Conservation (phyloP, 306 rosid species). For the Lithocarpus polystachyus region DNA sequence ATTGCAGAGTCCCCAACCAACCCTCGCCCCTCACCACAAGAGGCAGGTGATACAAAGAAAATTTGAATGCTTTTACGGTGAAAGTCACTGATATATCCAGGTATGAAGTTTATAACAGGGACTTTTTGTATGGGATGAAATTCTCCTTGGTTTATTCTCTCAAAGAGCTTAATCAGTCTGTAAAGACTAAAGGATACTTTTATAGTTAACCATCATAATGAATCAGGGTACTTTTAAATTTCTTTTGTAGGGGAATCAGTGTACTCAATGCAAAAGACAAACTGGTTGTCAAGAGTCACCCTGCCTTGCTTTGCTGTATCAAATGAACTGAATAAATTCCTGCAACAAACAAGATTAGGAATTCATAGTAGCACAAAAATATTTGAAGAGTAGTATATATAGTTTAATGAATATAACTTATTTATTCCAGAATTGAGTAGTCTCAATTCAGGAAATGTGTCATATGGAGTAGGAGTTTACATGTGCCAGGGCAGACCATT, state of each 20-base stretch:
- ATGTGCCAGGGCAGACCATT: neutral
- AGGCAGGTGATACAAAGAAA: neutral
- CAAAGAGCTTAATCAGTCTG: neutral
- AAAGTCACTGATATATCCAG: neutral
- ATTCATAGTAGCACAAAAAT: neutral
- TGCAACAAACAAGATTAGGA: slow-evolving; percentile 32
- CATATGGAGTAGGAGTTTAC: neutral
- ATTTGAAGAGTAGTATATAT: too few relatives aligned
- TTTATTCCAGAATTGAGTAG: neutral
- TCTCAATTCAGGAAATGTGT: neutral
- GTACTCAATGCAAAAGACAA: slow-evolving; percentile 83
- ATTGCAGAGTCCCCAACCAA: neutral
- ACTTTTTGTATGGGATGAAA: neutral
- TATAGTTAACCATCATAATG: neutral
- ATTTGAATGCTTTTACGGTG: neutral
- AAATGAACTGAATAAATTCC: slow-evolving; percentile 83
- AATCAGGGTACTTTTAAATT: neutral
- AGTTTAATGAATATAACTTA: neutral
- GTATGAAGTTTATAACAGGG: neutral
- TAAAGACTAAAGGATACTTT: neutral
- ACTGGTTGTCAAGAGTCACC: slow-evolving; percentile 85
- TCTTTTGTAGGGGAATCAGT: neutral
- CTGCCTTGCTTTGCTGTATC: slow-evolving; percentile 89
- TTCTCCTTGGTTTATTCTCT: neutral
- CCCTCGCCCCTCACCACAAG: neutral